phyloP scores from a whole-genome alignment of 2,329 filamentous ascomycete genomes.

The Botrytis medusae region DNA sequence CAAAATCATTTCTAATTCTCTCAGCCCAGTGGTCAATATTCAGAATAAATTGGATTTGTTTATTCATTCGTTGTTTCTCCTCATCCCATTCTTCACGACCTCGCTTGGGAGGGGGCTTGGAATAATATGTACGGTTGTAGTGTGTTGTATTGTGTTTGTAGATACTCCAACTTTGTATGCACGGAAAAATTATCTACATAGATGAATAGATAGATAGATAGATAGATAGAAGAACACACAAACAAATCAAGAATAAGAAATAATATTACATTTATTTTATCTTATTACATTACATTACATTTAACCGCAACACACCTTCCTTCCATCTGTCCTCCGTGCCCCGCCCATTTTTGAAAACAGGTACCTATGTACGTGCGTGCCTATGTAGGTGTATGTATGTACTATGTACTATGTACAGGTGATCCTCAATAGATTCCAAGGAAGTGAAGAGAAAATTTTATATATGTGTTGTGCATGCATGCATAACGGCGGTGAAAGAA shows the following conservation, averaged over 20 bases:
- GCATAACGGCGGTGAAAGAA: constrained; percentile 29
- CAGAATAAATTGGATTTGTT: neutral
- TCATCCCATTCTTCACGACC: neutral
- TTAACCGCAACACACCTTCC: neutral
- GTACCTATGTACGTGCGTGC: neutral
- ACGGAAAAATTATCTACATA: neutral
- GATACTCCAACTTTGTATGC: neutral
- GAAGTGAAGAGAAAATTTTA: neutral
- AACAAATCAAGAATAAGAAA: neutral
- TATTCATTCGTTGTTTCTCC: neutral
- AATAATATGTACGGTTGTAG: neutral
- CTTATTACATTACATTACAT: neutral
- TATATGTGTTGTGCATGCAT: constrained; percentile 24
- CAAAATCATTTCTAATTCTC: neutral
- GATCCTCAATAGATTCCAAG: neutral
- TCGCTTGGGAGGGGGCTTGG: neutral
- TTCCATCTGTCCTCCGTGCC: neutral
- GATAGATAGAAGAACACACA: neutral
- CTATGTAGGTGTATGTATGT: neutral
- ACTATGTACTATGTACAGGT: neutral
- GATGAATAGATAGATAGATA: neutral
- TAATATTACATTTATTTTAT: neutral
- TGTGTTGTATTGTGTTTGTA: neutral
- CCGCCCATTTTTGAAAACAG: neutral
- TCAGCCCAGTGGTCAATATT: neutral